Evolutionary conservation across 257 asterid genomes (phyloP).

Genomic region (Galeopsis tetrahit): DNA sequence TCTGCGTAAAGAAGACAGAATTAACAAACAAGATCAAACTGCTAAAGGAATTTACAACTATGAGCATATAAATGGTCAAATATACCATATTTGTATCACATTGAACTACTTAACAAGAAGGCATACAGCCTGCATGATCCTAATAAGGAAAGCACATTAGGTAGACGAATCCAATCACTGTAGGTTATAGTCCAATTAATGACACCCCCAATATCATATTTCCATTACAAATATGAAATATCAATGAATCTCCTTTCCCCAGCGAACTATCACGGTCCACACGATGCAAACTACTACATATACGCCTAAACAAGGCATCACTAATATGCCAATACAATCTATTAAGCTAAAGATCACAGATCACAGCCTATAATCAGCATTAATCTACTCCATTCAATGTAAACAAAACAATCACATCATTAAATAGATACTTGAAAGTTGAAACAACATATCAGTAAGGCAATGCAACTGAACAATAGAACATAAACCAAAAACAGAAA

Average conservation of each 20-base stretch:
- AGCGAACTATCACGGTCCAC: slow-evolving; percentile 13
- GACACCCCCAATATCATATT: neutral
- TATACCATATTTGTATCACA: neutral
- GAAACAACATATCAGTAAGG: slow-evolving; percentile 23
- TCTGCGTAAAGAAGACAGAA: neutral
- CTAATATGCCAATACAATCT: slow-evolving; percentile 4
- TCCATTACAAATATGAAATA: neutral
- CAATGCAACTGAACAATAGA: slow-evolving; percentile 8
- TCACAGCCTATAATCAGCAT: slow-evolving; percentile 7
- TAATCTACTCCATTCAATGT: slow-evolving; percentile 2
- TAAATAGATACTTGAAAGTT: slow-evolving; percentile 8
- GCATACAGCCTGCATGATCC: neutral
- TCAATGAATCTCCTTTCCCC: slow-evolving; percentile 5
- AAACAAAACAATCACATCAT: slow-evolving; percentile 10
- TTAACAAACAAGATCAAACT: neutral
- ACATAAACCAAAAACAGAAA: slow-evolving; percentile 15
- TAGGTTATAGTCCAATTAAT: neutral
- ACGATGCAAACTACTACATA: slow-evolving; percentile 2
- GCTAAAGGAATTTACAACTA: neutral
- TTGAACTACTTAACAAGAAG: neutral
- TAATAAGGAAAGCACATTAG: neutral
- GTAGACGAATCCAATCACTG: neutral
- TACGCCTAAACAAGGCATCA: neutral
- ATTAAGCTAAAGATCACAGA: neutral
- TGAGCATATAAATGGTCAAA: neutral